Conservation (phyloP, 257 asterid genomes). For the Fraxinus cuspidata region DNA sequence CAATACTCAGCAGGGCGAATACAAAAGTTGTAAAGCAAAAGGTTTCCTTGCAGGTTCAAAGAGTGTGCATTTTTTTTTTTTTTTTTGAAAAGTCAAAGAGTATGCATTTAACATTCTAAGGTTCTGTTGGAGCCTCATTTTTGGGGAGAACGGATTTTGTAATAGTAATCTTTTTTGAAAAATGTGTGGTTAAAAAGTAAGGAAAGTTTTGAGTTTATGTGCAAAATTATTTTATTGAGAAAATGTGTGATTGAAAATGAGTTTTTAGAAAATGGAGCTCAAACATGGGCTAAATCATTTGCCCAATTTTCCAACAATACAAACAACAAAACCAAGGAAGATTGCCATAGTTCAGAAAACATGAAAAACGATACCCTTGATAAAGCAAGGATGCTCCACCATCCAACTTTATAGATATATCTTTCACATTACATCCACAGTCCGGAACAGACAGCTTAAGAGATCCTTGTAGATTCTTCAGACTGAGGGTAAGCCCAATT, state of each 20-base stretch:
- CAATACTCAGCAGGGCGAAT: not conserved
- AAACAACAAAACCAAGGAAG: not conserved
- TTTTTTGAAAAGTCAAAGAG: too few species aligned
- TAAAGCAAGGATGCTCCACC: conserved; percentile 99
- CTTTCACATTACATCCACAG: conserved; percentile 77
- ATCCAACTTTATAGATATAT: conserved; percentile 66
- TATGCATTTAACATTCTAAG: not conserved
- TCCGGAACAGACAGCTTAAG: conserved; percentile 67
- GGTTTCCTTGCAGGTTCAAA: not conserved
- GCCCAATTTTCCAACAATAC: not conserved
- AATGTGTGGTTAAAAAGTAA: too few species aligned
- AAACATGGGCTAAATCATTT: not conserved
- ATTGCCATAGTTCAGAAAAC: conserved; percentile 10
- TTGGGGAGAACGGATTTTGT: too few species aligned
- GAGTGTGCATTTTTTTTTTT: too few species aligned
- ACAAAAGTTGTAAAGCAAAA: not conserved
- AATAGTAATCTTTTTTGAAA: too few species aligned
- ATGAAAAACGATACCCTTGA: conserved; percentile 69
- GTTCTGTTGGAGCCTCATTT: too few species aligned
- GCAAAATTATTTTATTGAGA: too few species aligned
- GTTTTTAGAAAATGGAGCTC: too few species aligned
- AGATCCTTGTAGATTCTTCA: conserved; percentile 65
- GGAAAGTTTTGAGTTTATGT: too few species aligned
- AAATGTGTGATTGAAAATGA: too few species aligned
- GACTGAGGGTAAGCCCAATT: conserved; percentile 59